Evolutionary conservation across 805 yeast species (phyloP), one percentile per base, ranked within the genome.

Genomic region (Teunomyces barrocoloradensis): DNA sequence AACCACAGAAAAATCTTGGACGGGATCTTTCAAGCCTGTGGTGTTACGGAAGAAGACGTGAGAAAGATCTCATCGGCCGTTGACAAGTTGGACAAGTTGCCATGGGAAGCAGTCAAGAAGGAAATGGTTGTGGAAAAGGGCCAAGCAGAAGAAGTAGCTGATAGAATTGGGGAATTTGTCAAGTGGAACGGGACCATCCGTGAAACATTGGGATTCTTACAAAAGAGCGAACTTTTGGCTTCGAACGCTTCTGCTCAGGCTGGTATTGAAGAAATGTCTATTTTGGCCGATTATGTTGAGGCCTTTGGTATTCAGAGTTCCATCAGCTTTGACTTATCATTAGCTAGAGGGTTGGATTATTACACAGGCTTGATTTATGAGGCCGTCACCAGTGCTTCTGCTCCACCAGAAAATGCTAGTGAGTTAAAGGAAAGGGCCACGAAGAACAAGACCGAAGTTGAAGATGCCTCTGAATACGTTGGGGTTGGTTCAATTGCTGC

Each of bases 401-500:
- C 97, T n/a, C 96, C 99, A 18, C 98, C 98, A 47, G 70, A 72
- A 36, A 83, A 85, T 63, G 94, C 94, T 6, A 75, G 74, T 32
- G 90, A 81, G 65, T 73, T 83, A 66, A 85, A 81, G 64, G 74
- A 68, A 15, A 71, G 70, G 57, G 68, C 68, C n/a, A 34, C 45
- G 30, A 59, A 59, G 44, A 55, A 74, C 71, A 66, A 60, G 34
- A 67, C 61, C 35, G 87, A 79, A 13, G 92, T 80, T 44, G 97
- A 89, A 55, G 97, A 94, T 68, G 97, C 96, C 48, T 87, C 96
- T 45, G 97, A 89, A 54, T 89, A 87, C 58, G 98, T 94, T 46
- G 99, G 99, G 58, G 96, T 92, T 37, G 99, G 99, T 30, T 94
- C 99, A 5, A 90, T 94, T 61, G 96, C 97, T 44, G 99, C 96